These are phyloP conservation scores for Monilinia polystroma DNA, from an alignment of 2,329 filamentous ascomycete genomes.

Conservation along the genomic window DNA sequence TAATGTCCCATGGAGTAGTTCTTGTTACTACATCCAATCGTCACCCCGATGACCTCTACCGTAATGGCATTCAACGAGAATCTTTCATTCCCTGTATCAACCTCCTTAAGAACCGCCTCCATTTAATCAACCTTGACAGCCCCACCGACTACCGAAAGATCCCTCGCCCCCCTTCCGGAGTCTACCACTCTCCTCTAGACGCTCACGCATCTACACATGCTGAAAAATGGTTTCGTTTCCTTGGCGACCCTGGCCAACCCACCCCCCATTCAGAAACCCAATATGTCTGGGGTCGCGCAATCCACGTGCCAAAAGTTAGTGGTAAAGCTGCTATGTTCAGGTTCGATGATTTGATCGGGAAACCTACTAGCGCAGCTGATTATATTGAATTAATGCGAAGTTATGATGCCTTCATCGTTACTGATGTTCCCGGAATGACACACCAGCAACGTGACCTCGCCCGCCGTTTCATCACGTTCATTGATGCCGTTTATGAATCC, in stretches of 20 bases:
- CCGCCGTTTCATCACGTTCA: constrained; percentile 92
- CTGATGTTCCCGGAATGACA: constrained; percentile 89
- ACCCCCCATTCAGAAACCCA: constrained; percentile 77
- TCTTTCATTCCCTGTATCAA: constrained; percentile 95
- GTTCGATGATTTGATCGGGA: constrained; percentile 87
- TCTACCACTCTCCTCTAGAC: constrained; percentile 89
- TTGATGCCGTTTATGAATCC: constrained; percentile 91
- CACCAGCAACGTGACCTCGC: constrained; percentile 82
- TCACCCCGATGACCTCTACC: constrained; percentile 95
- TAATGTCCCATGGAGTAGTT: constrained; percentile 97
- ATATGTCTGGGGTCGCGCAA: constrained; percentile 88
- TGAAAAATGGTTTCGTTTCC: constrained; percentile 92
- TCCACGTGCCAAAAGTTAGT: constrained; percentile 82
- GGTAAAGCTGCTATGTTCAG: constrained; percentile 88
- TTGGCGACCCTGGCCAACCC: constrained; percentile 70
- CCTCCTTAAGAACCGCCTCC: constrained; percentile 78
- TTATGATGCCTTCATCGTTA: constrained; percentile 91
- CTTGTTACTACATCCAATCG: constrained; percentile 94
- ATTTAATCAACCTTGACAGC: constrained; percentile 92
- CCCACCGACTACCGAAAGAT: constrained; percentile 97
- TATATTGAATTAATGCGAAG: constrained; percentile 88
- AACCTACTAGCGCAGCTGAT: constrained; percentile 87
- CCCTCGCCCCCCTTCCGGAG: constrained; percentile 84
- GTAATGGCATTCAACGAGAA: constrained; percentile 94
- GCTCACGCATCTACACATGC: constrained; percentile 74